A percentile compares a stretch with the other conserved stretches of the same genome.
Evolutionary conservation across 1,139 yeast genomes (phyloP).

Genomic region (Saccharomycopsis hybrid): DNA sequence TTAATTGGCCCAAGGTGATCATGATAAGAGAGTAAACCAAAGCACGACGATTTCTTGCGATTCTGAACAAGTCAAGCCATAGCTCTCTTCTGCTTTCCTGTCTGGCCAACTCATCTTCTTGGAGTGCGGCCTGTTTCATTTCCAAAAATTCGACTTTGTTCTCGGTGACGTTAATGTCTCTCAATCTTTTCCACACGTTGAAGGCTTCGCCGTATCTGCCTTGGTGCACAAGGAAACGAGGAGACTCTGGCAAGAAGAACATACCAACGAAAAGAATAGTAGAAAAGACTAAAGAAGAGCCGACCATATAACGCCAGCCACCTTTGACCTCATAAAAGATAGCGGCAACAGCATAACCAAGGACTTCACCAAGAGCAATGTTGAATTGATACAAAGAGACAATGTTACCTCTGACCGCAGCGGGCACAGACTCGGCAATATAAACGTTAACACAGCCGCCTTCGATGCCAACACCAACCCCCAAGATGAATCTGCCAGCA

Average conservation of each 20-base stretch:
- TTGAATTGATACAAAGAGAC: conserved; percentile 65
- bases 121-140: conserved; percentile 22
- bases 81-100: too few relatives aligned
- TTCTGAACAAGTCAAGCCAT: conserved; percentile 50
- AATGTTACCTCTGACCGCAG: conserved; percentile 57
- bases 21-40: too few relatives aligned
- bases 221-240: conserved; percentile 62
- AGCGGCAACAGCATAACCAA: conserved; percentile 52
- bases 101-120: too few relatives aligned
- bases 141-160: conserved; percentile 33
- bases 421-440: conserved; percentile 67
- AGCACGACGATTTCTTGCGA: conserved; percentile 33
- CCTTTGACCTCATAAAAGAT: conserved; percentile 46
- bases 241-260: conserved; percentile 56
- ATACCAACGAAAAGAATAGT: conserved; percentile 29
- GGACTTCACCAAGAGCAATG: conserved; percentile 59
- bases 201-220: conserved; percentile 46
- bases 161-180: conserved; percentile 27
- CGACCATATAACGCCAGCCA: conserved; percentile 58
- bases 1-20: conserved; percentile 52
- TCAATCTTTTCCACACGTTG: conserved; percentile 26
- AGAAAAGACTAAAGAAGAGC: conserved; percentile 47
- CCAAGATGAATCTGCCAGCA: conserved; percentile 57
- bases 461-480: conserved; percentile 63
- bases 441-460: conserved; percentile 61